phyloP scores from a whole-genome alignment of 345 rosid genomes.

The Camelina neglecta region DNA sequence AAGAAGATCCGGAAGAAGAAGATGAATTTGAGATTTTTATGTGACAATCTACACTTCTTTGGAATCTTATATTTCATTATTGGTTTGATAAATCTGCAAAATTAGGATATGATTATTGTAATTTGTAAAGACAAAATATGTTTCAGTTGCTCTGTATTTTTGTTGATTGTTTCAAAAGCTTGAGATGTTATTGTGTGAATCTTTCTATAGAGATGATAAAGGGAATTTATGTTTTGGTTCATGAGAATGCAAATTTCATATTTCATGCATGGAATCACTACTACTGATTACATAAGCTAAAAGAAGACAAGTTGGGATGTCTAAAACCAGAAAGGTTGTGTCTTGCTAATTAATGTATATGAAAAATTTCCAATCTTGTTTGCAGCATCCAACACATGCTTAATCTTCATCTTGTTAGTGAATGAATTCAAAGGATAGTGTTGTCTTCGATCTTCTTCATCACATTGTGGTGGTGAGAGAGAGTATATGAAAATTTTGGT shows the following conservation, averaged over 20 bases:
- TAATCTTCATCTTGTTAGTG: too few species aligned
- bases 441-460: too few species aligned
- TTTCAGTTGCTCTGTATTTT: conserved; percentile 8
- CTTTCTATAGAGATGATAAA: background rate
- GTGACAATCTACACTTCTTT: background rate
- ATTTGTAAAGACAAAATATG: background rate
- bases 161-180: conserved; percentile 3
- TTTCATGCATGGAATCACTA: background rate
- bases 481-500: too few species aligned
- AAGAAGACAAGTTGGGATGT: background rate
- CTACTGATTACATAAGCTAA: background rate
- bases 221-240: background rate
- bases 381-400: too few species aligned
- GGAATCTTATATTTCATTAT: conserved; percentile 4
- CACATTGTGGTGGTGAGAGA: too few species aligned
- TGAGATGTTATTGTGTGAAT: background rate
- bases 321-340: too few species aligned
- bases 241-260: background rate
- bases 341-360: too few species aligned
- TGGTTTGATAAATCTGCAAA: background rate
- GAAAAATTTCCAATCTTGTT: too few species aligned
- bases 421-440: too few species aligned
- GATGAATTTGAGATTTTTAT: background rate
- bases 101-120: background rate
- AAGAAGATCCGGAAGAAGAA: too few species aligned